A percentile compares a stretch with the other conserved stretches of the same genome.
Conservation (phyloP, 208 protist genomes). For the Leishmania tropica region DNA sequence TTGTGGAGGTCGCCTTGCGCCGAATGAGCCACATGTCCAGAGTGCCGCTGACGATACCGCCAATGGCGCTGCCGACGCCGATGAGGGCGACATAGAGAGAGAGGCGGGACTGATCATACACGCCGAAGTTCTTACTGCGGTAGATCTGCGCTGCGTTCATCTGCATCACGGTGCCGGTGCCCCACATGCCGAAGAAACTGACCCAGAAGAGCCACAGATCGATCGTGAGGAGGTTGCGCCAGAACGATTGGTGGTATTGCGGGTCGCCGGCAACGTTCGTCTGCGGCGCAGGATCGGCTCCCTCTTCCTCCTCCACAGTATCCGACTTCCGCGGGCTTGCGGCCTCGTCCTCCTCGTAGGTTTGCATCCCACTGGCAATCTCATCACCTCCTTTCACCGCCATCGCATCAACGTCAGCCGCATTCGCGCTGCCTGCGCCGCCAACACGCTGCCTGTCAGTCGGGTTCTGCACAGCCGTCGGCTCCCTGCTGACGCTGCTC, state of each 20-base stretch:
- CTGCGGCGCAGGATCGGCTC: background rate
- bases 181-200: conserved; percentile 73
- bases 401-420: conserved; percentile 16
- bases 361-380: background rate
- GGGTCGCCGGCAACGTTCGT: conserved; percentile 39
- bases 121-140: conserved; percentile 55
- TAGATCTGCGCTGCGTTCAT: conserved; percentile 84
- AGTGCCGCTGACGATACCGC: conserved; percentile 53
- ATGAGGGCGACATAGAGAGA: conserved; percentile 73
- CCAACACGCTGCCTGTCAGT: background rate
- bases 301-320: conserved; percentile 8
- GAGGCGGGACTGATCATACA: conserved; percentile 31
- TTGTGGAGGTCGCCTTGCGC: conserved; percentile 29
- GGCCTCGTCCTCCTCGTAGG: background rate
- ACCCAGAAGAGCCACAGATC: conserved; percentile 79
- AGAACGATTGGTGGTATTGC: conserved; percentile 71
- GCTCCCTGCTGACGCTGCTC: background rate
- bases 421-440: background rate
- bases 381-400: background rate
- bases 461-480: background rate
- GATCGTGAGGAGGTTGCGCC: conserved; percentile 60
- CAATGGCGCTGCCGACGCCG: conserved; percentile 69
- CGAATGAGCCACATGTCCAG: conserved; percentile 60
- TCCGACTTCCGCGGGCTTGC: background rate
- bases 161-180: conserved; percentile 69